phyloP scores from a whole-genome alignment of 2,329 filamentous ascomycete genomes.

The Periglandula ipomoeae region DNA sequence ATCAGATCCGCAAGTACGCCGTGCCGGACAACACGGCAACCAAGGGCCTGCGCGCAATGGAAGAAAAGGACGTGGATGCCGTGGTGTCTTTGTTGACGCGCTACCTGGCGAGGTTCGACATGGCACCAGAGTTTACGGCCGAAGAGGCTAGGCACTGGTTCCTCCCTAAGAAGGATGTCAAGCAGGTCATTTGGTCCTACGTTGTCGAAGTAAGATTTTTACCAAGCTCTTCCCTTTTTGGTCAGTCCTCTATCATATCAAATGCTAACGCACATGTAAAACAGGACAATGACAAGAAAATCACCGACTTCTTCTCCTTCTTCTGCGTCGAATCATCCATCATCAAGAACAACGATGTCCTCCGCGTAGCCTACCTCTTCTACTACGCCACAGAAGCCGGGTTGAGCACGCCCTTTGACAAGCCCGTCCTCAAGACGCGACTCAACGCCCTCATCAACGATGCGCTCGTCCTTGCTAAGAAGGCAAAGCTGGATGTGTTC shows the following conservation, averaged over 20 bases:
- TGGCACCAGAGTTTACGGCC: constrained; percentile 71
- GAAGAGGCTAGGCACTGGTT: constrained; percentile 88
- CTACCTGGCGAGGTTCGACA: constrained; percentile 72
- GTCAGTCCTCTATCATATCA: neutral
- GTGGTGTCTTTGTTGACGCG: constrained; percentile 67
- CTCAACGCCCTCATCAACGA: constrained; percentile 77
- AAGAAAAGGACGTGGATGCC: constrained; percentile 64
- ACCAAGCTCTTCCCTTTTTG: neutral
- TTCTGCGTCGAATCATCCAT: constrained; percentile 91
- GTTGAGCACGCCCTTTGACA: constrained; percentile 48
- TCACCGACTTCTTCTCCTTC: constrained; percentile 96
- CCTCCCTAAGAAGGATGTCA: constrained; percentile 52
- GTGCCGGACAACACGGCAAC: constrained; percentile 66
- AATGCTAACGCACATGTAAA: neutral
- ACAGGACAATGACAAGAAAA: constrained; percentile 57
- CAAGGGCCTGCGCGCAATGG: constrained; percentile 71
- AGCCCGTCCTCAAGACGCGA: constrained; percentile 59
- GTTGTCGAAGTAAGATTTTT: constrained; percentile 63
- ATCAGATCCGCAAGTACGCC: constrained; percentile 79
- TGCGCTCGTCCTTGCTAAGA: constrained; percentile 79
- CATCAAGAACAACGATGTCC: constrained; percentile 68
- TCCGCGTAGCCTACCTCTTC: constrained; percentile 90
- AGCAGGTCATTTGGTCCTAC: constrained; percentile 89
- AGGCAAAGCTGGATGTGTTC: constrained; percentile 83
- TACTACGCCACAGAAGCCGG: constrained; percentile 88